Evolutionary conservation across 805 yeast genomes (phyloP).

Genomic region (Pichia insulana): DNA sequence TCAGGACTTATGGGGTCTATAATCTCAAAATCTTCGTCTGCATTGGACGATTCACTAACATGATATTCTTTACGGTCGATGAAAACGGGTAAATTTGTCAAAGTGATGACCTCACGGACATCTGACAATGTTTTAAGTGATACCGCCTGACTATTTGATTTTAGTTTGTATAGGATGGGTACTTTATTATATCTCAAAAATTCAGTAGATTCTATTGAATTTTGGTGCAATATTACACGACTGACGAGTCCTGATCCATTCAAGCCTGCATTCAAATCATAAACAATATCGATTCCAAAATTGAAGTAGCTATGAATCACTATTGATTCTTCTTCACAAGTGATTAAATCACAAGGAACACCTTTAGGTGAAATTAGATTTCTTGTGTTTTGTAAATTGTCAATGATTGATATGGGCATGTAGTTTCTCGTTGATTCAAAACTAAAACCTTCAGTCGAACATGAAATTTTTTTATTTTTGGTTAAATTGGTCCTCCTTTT

Average conservation of each 20-base stretch:
- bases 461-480: conserved; percentile 9
- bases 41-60: conserved; percentile 17
- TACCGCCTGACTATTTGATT: background rate
- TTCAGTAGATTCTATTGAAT: conserved; percentile 41
- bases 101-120: background rate
- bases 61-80: conserved; percentile 28
- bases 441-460: background rate
- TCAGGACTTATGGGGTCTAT: conserved; percentile 22
- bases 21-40: conserved; percentile 19
- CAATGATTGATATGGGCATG: conserved; percentile 1
- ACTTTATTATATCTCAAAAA: conserved; percentile 49
- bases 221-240: conserved; percentile 44
- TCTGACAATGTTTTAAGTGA: background rate
- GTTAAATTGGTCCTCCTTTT: conserved; percentile 24
- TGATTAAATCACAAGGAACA: background rate
- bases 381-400: background rate
- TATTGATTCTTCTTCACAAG: conserved; percentile 4
- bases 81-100: conserved; percentile 19
- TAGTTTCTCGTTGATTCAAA: conserved; percentile 4
- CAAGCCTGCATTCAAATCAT: conserved; percentile 28
- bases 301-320: conserved; percentile 49
- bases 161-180: conserved; percentile 19
- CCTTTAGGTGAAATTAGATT: background rate
- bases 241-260: conserved; percentile 28
- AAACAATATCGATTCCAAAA: conserved; percentile 47